These are phyloP conservation scores for Bacidia gigantensis DNA, from an alignment of 495 filamentous ascomycete genomes.

Conservation along the genomic window DNA sequence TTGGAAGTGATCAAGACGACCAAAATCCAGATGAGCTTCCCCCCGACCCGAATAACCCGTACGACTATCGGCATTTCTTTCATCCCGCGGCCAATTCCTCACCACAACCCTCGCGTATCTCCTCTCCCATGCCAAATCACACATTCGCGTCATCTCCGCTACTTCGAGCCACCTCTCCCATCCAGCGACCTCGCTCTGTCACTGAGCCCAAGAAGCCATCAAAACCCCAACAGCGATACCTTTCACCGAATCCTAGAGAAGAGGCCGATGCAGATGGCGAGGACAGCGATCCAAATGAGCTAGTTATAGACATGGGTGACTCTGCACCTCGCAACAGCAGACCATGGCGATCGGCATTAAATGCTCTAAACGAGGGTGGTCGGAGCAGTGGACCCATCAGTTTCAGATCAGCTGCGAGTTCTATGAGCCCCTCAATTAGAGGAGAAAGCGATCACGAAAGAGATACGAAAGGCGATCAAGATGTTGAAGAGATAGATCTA, in stretches of 20 bases:
- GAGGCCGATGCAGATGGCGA: slow-evolving; percentile 16
- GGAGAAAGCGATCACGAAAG: slow-evolving; percentile 10
- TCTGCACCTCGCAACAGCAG: slow-evolving; percentile 4
- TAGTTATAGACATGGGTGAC: slow-evolving; percentile 17
- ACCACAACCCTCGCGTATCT: slow-evolving; percentile 5
- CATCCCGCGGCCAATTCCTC: slow-evolving; percentile 7
- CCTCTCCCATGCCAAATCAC: slow-evolving; percentile 9
- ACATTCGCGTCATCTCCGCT: slow-evolving; percentile 1
- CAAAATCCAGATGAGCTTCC: slow-evolving; percentile 28
- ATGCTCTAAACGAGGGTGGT: slow-evolving; percentile 12
- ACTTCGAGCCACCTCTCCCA: slow-evolving; percentile 2
- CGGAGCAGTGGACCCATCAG: slow-evolving; percentile 16
- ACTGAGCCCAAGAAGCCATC: slow-evolving; percentile 10
- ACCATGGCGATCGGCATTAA: slow-evolving; percentile 7
- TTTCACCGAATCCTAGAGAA: slow-evolving; percentile 8
- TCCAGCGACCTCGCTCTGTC: background rate
- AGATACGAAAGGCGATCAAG: slow-evolving; percentile 7
- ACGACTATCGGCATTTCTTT: slow-evolving; percentile 46
- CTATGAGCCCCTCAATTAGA: slow-evolving; percentile 15
- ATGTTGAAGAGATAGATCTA: slow-evolving; percentile 16
- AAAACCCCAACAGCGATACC: slow-evolving; percentile 6
- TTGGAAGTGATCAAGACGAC: slow-evolving; percentile 27
- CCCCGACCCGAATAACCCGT: slow-evolving; percentile 41
- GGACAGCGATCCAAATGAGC: slow-evolving; percentile 12
- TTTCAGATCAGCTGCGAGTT: slow-evolving; percentile 18